Conservation (phyloP, 306 rosid species). For the Malus domestica region DNA sequence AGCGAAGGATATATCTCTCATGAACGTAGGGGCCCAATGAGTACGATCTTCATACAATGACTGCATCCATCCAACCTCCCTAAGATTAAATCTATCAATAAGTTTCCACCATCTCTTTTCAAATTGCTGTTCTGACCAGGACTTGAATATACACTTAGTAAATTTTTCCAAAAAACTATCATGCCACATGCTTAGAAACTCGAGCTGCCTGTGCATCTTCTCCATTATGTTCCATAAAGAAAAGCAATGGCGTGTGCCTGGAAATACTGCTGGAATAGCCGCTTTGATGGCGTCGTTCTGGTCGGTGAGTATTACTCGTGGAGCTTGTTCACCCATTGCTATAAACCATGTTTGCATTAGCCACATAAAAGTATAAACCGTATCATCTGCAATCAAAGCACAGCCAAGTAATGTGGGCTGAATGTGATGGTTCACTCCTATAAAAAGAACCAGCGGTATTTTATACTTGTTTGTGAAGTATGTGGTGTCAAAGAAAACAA, state of each 20-base stretch:
- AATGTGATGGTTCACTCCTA: constrained; percentile 26
- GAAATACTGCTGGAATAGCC: constrained; percentile 14
- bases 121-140: constrained; percentile 20
- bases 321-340: constrained; percentile 28
- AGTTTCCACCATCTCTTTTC: constrained; percentile 29
- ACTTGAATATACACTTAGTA: constrained; percentile 16
- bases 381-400: constrained; percentile 23
- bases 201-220: constrained; percentile 19
- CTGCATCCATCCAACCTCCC: constrained; percentile 18
- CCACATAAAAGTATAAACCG: constrained; percentile 20
- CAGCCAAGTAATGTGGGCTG: constrained; percentile 24
- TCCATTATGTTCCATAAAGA: constrained; percentile 17
- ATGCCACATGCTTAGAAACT: constrained; percentile 18
- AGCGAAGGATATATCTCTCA: constrained; percentile 23
- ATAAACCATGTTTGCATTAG: constrained; percentile 25
- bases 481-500: constrained; percentile 17
- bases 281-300: constrained; percentile 18
- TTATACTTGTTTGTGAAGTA: constrained; percentile 23
- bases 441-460: constrained; percentile 19
- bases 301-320: constrained; percentile 24
- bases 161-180: constrained; percentile 20
- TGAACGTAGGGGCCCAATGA: constrained; percentile 21
- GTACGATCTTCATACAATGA: constrained; percentile 18
- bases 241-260: constrained; percentile 24
- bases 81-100: constrained; percentile 13